These are phyloP conservation scores for Phyllosticta capitalensis DNA, from an alignment of 2,329 filamentous ascomycete genomes.

Conservation along the genomic window DNA sequence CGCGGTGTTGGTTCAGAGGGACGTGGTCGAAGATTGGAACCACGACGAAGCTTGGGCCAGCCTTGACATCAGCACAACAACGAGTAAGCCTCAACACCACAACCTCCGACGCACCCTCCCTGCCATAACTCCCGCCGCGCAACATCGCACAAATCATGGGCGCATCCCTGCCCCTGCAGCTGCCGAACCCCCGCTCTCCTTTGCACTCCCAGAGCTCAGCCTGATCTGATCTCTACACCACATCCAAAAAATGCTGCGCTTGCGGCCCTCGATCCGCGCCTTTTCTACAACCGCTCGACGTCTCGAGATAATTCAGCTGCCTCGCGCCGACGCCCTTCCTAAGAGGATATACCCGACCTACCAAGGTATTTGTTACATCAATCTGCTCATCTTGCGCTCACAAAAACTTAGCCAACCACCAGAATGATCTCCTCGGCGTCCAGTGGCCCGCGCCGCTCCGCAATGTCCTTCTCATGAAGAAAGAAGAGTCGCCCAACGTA, in stretches of 20 bases:
- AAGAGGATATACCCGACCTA: conserved; percentile 25
- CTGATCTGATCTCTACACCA: background rate
- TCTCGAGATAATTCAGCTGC: conserved; percentile 15
- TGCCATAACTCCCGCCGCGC: background rate
- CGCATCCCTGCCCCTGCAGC: background rate
- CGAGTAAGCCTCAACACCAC: background rate
- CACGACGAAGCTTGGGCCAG: background rate
- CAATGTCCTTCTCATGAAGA: conserved; percentile 61
- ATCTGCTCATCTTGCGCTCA: conserved; percentile 1
- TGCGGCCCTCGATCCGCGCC: conserved; percentile 8
- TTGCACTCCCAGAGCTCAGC: background rate
- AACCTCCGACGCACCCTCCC: background rate
- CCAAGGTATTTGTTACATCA: conserved; percentile 8
- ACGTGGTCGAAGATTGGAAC: background rate
- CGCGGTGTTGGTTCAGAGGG: background rate
- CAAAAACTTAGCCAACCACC: conserved; percentile 39
- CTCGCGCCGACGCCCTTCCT: conserved; percentile 24
- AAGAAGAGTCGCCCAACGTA: conserved; percentile 48
- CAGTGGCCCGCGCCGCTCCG: conserved; percentile 59
- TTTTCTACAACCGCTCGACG: conserved; percentile 21
- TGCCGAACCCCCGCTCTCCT: background rate
- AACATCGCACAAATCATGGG: background rate
- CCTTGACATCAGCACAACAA: background rate
- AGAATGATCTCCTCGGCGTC: conserved; percentile 53
- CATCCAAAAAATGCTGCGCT: background rate